A percentile compares a stretch with the other conserved stretches of the same genome.
Evolutionary conservation across 805 yeast species (phyloP).

Genomic region (Zygoascus biomembranicola): DNA sequence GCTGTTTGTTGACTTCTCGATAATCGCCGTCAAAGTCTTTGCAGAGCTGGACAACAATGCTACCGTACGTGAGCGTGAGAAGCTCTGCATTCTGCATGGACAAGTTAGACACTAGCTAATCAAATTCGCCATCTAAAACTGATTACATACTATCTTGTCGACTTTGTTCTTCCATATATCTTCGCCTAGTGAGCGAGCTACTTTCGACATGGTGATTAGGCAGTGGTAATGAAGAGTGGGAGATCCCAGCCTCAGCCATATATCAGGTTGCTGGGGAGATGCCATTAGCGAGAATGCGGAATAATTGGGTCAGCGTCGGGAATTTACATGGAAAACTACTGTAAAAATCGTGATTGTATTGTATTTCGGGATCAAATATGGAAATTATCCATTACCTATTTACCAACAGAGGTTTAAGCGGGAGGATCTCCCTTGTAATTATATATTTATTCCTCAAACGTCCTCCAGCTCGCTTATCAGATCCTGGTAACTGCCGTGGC

Average conservation of each 20-base stretch:
- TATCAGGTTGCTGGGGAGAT: too few species aligned
- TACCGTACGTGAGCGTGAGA: conserved; percentile 91
- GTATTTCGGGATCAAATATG: too few species aligned
- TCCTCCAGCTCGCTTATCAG: conserved; percentile 27
- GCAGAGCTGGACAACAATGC: conserved; percentile 85
- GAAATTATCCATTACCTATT: too few species aligned
- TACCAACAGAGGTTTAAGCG: too few species aligned
- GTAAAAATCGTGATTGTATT: too few species aligned
- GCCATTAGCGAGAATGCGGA: too few species aligned
- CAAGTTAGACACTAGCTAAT: background rate
- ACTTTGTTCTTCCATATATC: conserved; percentile 86
- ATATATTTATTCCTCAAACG: too few species aligned
- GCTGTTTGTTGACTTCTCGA: conserved; percentile 67
- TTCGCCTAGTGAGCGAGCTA: conserved; percentile 51
- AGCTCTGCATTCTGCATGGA: conserved; percentile 67
- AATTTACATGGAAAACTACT: too few species aligned
- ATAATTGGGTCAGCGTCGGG: too few species aligned
- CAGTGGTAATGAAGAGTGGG: background rate
- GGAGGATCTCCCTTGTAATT: too few species aligned
- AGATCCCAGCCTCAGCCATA: background rate
- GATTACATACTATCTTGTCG: conserved; percentile 66
- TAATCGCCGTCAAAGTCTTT: conserved; percentile 74
- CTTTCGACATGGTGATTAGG: conserved; percentile 15
- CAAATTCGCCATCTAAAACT: background rate
- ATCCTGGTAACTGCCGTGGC: conserved; percentile 29